Base-by-base conservation (phyloP, 257 asterid genomes). In the Linderniella brevidens region DNA sequence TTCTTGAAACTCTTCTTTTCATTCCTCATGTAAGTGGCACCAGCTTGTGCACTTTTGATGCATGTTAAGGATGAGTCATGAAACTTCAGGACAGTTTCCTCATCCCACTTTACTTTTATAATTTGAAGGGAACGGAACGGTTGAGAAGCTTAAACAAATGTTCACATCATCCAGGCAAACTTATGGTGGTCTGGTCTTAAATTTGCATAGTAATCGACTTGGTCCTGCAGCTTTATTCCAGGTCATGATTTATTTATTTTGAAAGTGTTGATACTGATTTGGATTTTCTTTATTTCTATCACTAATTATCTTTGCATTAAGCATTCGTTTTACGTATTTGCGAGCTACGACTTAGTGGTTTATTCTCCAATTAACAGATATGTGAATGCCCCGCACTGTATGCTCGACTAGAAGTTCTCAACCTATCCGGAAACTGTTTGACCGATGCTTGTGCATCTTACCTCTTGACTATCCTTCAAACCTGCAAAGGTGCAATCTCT, bases 391-490 rank as follows among this genome's bases (percentile, higher is more conserved):
- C 75, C 14, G 80, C 65, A 56, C 74, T 88, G 35, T 73, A 67
- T 58, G 63, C 71, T 61, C 85, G 96, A 57, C 46, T 88, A 72
- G 98, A 88, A 77, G 93, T 85, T 48, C 90, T 84, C 56, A 74
- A 88, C 59, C 57, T 88, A 57, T 79, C 96, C 41, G 92, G 93
- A 42, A 88, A 88, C 75, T 64, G 78, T 59, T 63, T 88, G 62
- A 75, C 92, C 51, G 98, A 88, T 66, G 74, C 90, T 32, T 81
- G 96, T 75, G 92, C 94, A 60, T 76, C 92, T 63, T 80, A 75
- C 74, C 70, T 88, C 55, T 81, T 92, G 51, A 71, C 81, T 60
- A 73, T 88, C 56, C 69, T 85, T 58, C 69, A 61, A 60, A 79
- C 63, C 53, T 84, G 94, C 80, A 75, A 71, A 81, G 94, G 98